Evolutionary conservation across 768 basidiomycete species (phyloP).

Genomic region (Collybiopsis confluens): DNA sequence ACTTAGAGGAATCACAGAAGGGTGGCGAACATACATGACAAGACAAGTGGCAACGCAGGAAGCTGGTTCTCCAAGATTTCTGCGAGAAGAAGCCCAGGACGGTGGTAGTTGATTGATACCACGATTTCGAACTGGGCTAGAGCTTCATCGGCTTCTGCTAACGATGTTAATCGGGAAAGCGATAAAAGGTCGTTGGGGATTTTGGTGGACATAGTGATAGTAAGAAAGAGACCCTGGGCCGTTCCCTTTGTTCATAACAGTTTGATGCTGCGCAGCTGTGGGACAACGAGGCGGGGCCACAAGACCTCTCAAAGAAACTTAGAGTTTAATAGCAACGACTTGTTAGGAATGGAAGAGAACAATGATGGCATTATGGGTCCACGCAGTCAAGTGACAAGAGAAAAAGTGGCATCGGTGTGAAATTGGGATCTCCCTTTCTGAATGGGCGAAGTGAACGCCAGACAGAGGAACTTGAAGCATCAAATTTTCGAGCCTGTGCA

Average conservation of each 20-base stretch:
- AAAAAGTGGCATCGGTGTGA: too few relatives aligned
- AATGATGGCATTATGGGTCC: too few relatives aligned
- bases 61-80: background rate
- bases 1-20: background rate
- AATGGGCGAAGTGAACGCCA: too few relatives aligned
- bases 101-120: background rate
- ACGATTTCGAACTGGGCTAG: background rate
- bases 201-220: background rate
- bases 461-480: too few relatives aligned
- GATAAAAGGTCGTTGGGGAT: background rate
- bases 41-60: background rate
- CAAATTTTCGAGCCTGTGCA: too few relatives aligned
- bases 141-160: background rate
- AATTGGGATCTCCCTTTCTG: too few relatives aligned
- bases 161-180: background rate
- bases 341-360: too few relatives aligned
- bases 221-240: background rate
- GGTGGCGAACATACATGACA: background rate
- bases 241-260: background rate
- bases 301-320: background rate
- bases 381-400: too few relatives aligned
- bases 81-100: background rate
- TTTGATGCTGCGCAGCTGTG: background rate
- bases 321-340: too few relatives aligned
- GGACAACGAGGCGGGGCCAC: background rate